Percentiles rank a stretch among this genome's conserved stretches.
Conservation (phyloP, 2,329 filamentous ascomycete genomes). For the Aspergillus ruber region DNA sequence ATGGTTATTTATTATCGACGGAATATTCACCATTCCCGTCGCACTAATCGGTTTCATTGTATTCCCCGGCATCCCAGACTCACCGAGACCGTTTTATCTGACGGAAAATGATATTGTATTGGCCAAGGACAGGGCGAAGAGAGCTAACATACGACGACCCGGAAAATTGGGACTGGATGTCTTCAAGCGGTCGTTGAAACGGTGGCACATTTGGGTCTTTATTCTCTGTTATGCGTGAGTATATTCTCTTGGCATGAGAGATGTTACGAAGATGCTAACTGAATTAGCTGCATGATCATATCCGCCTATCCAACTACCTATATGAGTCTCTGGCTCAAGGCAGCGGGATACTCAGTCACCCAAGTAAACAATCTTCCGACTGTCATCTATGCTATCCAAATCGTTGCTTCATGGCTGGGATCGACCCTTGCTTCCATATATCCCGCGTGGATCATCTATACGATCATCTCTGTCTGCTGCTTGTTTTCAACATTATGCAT, state of each 20-base stretch:
- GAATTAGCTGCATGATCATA: constrained; percentile 38
- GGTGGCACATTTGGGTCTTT: constrained; percentile 50
- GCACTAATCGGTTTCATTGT: constrained; percentile 50
- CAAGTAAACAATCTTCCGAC: constrained; percentile 49
- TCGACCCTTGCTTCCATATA: constrained; percentile 48
- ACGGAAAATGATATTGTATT: constrained; percentile 30
- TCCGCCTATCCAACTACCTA: constrained; percentile 41
- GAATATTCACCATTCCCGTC: constrained; percentile 51
- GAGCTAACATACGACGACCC: constrained; percentile 27
- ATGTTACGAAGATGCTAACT: constrained; percentile 2
- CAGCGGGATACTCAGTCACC: constrained; percentile 42
- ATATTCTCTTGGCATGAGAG: constrained; percentile 10
- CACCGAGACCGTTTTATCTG: constrained; percentile 35
- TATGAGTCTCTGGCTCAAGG: constrained; percentile 51
- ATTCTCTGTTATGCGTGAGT: constrained; percentile 45
- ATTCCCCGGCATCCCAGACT: constrained; percentile 37
- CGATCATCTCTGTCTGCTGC: constrained; percentile 34
- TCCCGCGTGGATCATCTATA: constrained; percentile 45
- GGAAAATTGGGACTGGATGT: constrained; percentile 39
- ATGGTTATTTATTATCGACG: constrained; percentile 55
- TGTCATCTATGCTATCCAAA: constrained; percentile 43
- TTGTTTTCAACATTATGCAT: constrained; percentile 43
- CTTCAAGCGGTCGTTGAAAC: constrained; percentile 39
- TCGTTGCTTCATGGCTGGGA: constrained; percentile 45
- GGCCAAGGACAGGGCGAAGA: constrained; percentile 26